Evolutionary conservation across 1,284 basidiomycete genomes (phyloP), one percentile per base, ranked within the genome.

Genomic region (Naganishia sp.): DNA sequence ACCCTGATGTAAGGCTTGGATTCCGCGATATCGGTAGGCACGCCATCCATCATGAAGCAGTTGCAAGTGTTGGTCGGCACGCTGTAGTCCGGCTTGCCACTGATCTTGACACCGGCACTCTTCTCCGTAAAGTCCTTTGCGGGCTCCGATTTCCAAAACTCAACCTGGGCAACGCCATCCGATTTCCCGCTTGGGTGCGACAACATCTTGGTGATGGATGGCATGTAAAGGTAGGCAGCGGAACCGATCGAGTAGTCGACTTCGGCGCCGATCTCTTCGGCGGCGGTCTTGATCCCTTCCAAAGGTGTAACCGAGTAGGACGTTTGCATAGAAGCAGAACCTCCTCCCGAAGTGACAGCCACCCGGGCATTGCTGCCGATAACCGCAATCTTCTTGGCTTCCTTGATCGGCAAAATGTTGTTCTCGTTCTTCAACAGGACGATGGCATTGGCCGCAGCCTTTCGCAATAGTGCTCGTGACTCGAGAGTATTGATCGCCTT

Each of bases 401-500:
- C 35, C 43, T 74, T 74, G 35, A 85, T 68, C 1, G 84, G 84
- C 28, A 85, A 77, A 2, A 87, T 71, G 2, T 77, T 68, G 18
- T 74, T 73, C n/a, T 84, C 77, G 73, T 91, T 90, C 79, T 88
- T 88, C 65, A 90, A 79, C 35, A 90, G 78, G 13, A 90, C 88
- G 69, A 88, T 85, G 0, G 85, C 84, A 66, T 87, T 85, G 9
- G 83, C 82, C 15, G 87, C 87, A 0, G 88, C 73, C 63, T 83
- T 81, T 50, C 87, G 80, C 67, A 85, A 84, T 65, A 89, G 86
- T 6, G 69, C 68, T 28, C 75, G 79, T 50, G 82, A 71, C 66
- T 83, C 80, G 5, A 81, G 81, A 0, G 82, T 83, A 67, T 85
- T 82, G 54, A 80, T 69, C 28, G 73, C 75, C 58, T 76, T 72